Base-by-base conservation (phyloP, 352 stramenopile species). In the Pythium angustatum region DNA sequence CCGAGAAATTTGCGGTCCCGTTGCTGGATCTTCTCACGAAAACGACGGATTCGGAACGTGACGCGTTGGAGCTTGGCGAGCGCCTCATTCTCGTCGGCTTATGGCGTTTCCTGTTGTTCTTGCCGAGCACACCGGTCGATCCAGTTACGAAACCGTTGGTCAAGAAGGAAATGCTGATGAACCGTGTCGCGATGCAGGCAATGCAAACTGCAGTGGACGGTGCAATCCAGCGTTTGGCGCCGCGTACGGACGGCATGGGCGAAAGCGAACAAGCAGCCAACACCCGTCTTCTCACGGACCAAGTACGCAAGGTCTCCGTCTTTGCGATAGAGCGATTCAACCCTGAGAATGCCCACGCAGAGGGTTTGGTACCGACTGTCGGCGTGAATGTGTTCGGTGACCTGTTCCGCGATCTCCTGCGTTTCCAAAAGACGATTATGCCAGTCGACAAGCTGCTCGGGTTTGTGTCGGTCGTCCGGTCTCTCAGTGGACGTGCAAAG, bases 71-170 rank as follows among this genome's bases (percentile, higher is more conserved):
- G 26, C 52, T 89, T 15, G 90, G 91, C 34, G 64, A 96, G 56
- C 83, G 78, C 44, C 91, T 97, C 68, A 79, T 98, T 27, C 80
- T 97, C 33, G 58, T 99, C 54, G 97, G 97, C 30, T 62, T 98
- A 62, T 88, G 98, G 71, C 83, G 93, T 12, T 96, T 99, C 34
- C 78, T 88, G 43, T 74, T 99, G 48, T 70, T 98, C 43, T 64
- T 97, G 22, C 97, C 97, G 34, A 93, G 88, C 45, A 98, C 93
- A 21, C 97, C 97, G 3, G 88, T 99, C 21, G 97, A 99, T 68
- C 97, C 97, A 27, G 94, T 95, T 49, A 90, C 82, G 61, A 97
- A 97, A 69, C 96, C 96, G 22, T 69, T 96, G 2, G 88, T 98
- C 21, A 98, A 99, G 70, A 95, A 98, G 47, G 81, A 96, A 17